Base-by-base conservation (phyloP, 306 rosid genomes). In the Medicago arabica region DNA sequence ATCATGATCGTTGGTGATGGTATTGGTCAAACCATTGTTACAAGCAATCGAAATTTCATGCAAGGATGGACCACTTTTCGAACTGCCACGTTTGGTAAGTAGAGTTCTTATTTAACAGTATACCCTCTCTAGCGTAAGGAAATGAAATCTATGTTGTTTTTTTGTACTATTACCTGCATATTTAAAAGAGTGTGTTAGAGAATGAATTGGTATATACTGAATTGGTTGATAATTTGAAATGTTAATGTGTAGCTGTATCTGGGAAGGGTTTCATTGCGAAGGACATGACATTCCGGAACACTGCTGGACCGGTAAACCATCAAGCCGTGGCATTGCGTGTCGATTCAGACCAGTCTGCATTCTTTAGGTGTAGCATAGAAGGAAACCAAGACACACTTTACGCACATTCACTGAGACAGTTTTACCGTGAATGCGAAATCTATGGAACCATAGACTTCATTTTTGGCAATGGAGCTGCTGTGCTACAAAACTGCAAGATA, bases 41-140 rank as follows among this genome's bases (percentile, higher is more conserved):
- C 97, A 0, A 84, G 90, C 77, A 82, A 84, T 69, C 75, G 97
- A 11, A 90, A 84, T 83, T 95, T 95, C 91, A 83, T 90, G 92
- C 97, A 95, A 71, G 98, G 97, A 58, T 95, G 97, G 98, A 95
- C 98, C 40, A 92, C 98, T 38, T 95, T 92, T 76, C 84, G 98
- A 85, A 92, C 98, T 61, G 96, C 98, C 50, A 95, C 97, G 0
- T 80, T 95, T 39, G 98, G 98, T 94, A 67, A 66, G 89, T 75
- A 51, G 3, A 31, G 23, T 38, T 17, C 6, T 13, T 46, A 17
- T 4, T 1, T 50, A n/a, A 15, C 18, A 54, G 28, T 54, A 54
- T 54, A 53, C 17, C 8, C 19, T 51, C 12, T 51, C 21, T 16
- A 6, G 10, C 21, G 21, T n/a, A 51, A 16, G 57, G 9, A 51